Evolutionary conservation across 2,329 filamentous ascomycete species (phyloP).

Genomic region (Cadophora malorum): DNA sequence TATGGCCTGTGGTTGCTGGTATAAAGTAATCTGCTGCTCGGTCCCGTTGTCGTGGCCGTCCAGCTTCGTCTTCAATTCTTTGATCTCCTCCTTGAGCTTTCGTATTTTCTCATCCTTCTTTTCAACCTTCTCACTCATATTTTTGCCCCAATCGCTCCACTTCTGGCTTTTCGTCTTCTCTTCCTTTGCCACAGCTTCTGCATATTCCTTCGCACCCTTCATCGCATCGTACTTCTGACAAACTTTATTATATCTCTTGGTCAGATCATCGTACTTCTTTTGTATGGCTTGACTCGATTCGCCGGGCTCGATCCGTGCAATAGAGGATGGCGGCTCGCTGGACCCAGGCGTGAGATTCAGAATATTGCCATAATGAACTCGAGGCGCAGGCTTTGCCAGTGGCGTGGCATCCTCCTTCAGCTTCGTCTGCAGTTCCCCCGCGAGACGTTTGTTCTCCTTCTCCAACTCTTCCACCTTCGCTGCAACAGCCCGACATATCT

Average conservation of each 20-base stretch:
- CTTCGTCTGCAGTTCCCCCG: slow-evolving; percentile 29
- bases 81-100: slow-evolving; percentile 31
- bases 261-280: slow-evolving; percentile 30
- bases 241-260: slow-evolving; percentile 35
- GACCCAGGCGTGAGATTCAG: slow-evolving; percentile 18
- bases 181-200: slow-evolving; percentile 27
- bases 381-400: slow-evolving; percentile 3
- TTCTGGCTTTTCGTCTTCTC: slow-evolving; percentile 28
- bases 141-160: slow-evolving; percentile 28
- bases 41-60: background rate
- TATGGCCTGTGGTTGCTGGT: background rate
- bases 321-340: slow-evolving; percentile 28
- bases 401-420: slow-evolving; percentile 17
- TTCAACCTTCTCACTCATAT: slow-evolving; percentile 20
- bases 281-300: slow-evolving; percentile 17
- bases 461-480: slow-evolving; percentile 33
- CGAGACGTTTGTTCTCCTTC: slow-evolving; percentile 39
- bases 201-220: slow-evolving; percentile 26
- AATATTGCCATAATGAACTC: background rate
- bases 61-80: slow-evolving; percentile 20
- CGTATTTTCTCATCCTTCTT: slow-evolving; percentile 34
- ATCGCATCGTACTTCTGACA: slow-evolving; percentile 26
- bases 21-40: too few species aligned
- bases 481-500: slow-evolving; percentile 26
- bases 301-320: slow-evolving; percentile 16